phyloP scores from a whole-genome alignment of 1,284 basidiomycete genomes.

The Heliocybe sulcata region DNA sequence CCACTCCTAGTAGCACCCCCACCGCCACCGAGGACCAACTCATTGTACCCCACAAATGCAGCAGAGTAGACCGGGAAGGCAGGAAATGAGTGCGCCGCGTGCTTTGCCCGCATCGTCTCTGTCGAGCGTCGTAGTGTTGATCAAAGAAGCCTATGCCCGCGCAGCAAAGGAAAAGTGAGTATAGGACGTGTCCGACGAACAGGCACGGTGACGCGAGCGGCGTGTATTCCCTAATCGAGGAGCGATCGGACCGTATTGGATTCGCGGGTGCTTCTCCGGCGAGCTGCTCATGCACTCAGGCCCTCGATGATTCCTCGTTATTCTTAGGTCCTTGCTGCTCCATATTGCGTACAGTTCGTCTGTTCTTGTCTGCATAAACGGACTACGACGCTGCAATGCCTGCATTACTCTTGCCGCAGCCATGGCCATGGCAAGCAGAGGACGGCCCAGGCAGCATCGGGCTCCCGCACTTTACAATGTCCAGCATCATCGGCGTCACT shows the following conservation, averaged over 20 bases:
- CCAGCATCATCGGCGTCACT: constrained; percentile 73
- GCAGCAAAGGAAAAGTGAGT: too few relatives aligned
- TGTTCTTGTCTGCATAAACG: constrained; percentile 10
- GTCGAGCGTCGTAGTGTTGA: not conserved
- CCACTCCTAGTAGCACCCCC: constrained; percentile 78
- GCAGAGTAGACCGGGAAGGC: constrained; percentile 85
- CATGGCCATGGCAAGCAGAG: constrained; percentile 3
- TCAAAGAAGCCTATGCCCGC: too few relatives aligned
- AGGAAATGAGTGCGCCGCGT: constrained; percentile 69
- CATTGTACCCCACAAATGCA: constrained; percentile 67
- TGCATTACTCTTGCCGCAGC: not conserved
- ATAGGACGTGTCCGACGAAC: too few relatives aligned
- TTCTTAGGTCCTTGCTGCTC: not conserved
- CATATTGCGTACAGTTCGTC: not conserved
- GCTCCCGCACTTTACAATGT: constrained; percentile 50
- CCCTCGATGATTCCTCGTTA: not conserved
- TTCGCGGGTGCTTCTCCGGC: not conserved
- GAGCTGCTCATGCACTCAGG: not conserved
- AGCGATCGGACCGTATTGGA: not conserved
- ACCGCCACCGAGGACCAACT: constrained; percentile 86
- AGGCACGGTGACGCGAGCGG: not conserved
- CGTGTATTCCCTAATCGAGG: not conserved
- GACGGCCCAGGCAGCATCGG: constrained; percentile 24
- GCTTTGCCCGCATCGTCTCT: constrained; percentile 63
- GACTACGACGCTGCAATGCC: not conserved